These are phyloP conservation scores for Spizellomyces punctatus DNA, from an alignment of 192 early-diverging fungal species.

Conservation along the genomic window DNA sequence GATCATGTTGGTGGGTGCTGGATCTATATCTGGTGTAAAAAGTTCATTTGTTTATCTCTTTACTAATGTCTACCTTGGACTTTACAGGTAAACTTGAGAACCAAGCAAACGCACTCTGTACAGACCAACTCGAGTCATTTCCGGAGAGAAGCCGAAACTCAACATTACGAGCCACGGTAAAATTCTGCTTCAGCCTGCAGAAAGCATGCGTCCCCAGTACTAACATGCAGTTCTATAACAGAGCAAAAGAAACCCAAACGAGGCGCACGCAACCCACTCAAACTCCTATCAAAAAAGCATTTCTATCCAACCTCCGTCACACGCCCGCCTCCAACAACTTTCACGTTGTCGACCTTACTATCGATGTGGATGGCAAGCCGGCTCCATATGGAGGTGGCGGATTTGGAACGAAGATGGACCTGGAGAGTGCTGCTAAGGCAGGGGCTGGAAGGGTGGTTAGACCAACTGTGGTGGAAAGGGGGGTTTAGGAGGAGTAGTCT, in stretches of 20 bases:
- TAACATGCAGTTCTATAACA: neutral
- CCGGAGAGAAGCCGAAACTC: conserved; percentile 56
- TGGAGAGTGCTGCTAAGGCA: conserved; percentile 12
- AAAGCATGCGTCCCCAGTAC: too few relatives aligned
- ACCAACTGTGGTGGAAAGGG: neutral
- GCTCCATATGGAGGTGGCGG: conserved; percentile 44
- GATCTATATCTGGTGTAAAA: neutral
- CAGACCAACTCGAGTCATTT: conserved; percentile 55
- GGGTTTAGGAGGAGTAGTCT: neutral
- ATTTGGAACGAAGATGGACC: conserved; percentile 21
- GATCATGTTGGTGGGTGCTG: conserved; percentile 50
- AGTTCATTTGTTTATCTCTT: neutral
- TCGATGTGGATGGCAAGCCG: conserved; percentile 46
- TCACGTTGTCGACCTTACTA: conserved; percentile 53
- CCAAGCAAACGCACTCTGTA: conserved; percentile 56
- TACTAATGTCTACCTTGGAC: neutral
- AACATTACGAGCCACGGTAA: conserved; percentile 59
- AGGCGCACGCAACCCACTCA: conserved; percentile 35
- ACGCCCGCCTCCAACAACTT: conserved; percentile 31
- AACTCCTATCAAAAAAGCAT: conserved; percentile 48
- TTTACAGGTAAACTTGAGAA: conserved; percentile 56
- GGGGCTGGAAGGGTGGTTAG: conserved; percentile 11
- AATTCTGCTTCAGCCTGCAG: neutral
- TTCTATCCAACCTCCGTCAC: conserved; percentile 46
- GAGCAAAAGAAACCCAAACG: conserved; percentile 49